Evolutionary conservation across 768 basidiomycete species (phyloP).

Genomic region (Leccinum incarnatum): DNA sequence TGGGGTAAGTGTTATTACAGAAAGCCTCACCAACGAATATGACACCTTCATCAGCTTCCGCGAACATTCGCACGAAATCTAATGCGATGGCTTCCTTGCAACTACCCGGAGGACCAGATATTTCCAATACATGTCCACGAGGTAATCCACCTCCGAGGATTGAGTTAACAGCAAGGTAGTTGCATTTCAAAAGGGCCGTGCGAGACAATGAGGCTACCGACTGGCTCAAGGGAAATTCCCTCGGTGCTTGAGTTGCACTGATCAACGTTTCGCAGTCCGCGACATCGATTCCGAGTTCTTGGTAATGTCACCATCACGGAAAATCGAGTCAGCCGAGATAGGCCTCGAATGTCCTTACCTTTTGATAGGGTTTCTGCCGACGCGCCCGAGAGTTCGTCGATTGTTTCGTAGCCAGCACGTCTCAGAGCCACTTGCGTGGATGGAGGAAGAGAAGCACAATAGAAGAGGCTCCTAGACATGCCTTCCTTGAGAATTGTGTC

Average conservation of each 20-base stretch:
- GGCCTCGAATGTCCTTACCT: conserved; percentile 36
- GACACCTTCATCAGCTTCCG: conserved; percentile 47
- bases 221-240: conserved; percentile 44
- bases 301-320: not conserved
- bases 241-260: conserved; percentile 37
- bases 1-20: not conserved
- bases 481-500: not conserved
- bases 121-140: conserved; percentile 62
- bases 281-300: conserved; percentile 52
- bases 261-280: conserved; percentile 47
- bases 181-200: conserved; percentile 16
- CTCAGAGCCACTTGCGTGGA: conserved; percentile 46
- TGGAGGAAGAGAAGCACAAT: conserved; percentile 44
- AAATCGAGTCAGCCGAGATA: not conserved
- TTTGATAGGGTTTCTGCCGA: conserved; percentile 48
- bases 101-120: conserved; percentile 75
- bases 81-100: conserved; percentile 58
- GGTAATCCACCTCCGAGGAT: conserved; percentile 63
- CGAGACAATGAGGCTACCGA: conserved; percentile 48
- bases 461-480: conserved; percentile 43
- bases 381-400: conserved; percentile 46
- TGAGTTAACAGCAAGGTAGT: conserved; percentile 50
- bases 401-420: conserved; percentile 55
- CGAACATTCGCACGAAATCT: conserved; percentile 47
- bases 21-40: conserved; percentile 58